Base-by-base conservation (phyloP, 2,329 filamentous ascomycete species). In the Metarhizium sp. region DNA sequence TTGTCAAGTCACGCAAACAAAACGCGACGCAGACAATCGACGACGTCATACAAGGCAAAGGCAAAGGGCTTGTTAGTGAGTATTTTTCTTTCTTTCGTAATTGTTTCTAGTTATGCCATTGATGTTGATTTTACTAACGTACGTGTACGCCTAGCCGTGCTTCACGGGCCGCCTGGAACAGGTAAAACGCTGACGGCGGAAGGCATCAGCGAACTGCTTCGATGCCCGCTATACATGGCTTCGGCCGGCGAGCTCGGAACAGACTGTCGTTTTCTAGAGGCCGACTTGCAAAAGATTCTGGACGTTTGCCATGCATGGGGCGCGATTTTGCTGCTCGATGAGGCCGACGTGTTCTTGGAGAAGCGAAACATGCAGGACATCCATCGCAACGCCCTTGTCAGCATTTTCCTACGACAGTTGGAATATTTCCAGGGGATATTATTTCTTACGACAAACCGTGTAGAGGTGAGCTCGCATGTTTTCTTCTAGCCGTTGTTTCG, bases 351-450 rank as follows among this genome's bases (percentile, higher is more conserved):
- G 4, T 92, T 92, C 71, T 74, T 95, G 10, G 88, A 95, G 74
- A 87, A 89, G 69, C 84, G 90, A 2, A 87, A 89, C 50, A 85
- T 90, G 64, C 85, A 90, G 59, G 89, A 95, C 63, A 86, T 95
- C 53, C 86, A 91, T 66, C 85, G 90, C 57, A 95, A 95, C 62
- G 87, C 87, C 0, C 81, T 94, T 1, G 91, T 95, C 53, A 89
- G 85, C 67, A 90, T 95, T 63, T 96, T 96, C 75, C 75, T 96
- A 2, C 84, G 90, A 0, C 78, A 92, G 55, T 77, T 96, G 0
- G 92, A 96, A 70, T 96, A 95, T 69, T 95, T 95, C 72, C 88
- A 95, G 66, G 91, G 91, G 3, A 95, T 95, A 53, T 70, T 95
- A 4, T 95, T 96, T 74, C 71, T 96, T 30, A 96, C 91, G 0